These are phyloP conservation scores for Penicillium diatomitis DNA, from an alignment of 495 filamentous ascomycete species.

Conservation along the genomic window DNA sequence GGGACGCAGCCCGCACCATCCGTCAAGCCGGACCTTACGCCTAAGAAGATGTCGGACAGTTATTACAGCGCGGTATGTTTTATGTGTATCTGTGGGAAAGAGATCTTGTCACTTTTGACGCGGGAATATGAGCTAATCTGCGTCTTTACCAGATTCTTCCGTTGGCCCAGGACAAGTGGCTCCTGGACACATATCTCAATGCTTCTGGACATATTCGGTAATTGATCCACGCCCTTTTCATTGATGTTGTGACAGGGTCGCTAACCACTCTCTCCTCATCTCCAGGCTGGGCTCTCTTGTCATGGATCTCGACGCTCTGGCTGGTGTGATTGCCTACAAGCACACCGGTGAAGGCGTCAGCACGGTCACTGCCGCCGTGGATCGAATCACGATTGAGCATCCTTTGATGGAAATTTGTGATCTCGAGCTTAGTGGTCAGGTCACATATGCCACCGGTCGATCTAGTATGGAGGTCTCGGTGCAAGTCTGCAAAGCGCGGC, in stretches of 20 bases:
- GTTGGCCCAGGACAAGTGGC: slow-evolving; percentile 60
- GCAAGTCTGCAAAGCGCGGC: slow-evolving; percentile 57
- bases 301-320: slow-evolving; percentile 77
- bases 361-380: slow-evolving; percentile 74
- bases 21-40: slow-evolving; percentile 40
- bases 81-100: background rate
- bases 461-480: slow-evolving; percentile 76
- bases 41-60: slow-evolving; percentile 59
- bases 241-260: background rate
- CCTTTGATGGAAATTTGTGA: slow-evolving; percentile 73
- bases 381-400: slow-evolving; percentile 67
- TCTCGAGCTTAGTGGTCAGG: slow-evolving; percentile 68
- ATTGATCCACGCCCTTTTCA: background rate
- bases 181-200: slow-evolving; percentile 61
- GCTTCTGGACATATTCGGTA: slow-evolving; percentile 55
- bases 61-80: slow-evolving; percentile 50
- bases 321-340: slow-evolving; percentile 72
- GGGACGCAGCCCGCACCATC: slow-evolving; percentile 17
- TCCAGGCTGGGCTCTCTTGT: slow-evolving; percentile 57
- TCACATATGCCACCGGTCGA: slow-evolving; percentile 71
- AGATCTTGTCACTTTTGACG: background rate
- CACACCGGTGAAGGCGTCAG: slow-evolving; percentile 71
- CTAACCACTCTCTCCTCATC: background rate
- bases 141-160: slow-evolving; percentile 45
- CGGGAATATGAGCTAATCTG: background rate